Evolutionary conservation across 495 filamentous ascomycete genomes (phyloP).

Genomic region (Penicillium cosmopolitanum): DNA sequence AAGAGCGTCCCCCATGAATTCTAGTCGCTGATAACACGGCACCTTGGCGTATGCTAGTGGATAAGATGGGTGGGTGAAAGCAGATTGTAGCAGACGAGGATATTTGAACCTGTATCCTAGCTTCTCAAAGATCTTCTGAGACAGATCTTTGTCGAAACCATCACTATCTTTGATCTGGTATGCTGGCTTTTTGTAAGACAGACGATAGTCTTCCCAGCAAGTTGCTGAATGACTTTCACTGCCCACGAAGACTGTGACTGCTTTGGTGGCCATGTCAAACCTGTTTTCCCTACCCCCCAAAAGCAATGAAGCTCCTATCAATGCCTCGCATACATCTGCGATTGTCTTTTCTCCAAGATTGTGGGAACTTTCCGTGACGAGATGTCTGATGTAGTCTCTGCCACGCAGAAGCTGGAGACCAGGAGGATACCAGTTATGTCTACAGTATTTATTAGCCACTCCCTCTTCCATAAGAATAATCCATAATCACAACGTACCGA

Average conservation of each 20-base stretch:
- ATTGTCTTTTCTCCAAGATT: constrained; percentile 84
- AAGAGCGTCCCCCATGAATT: constrained; percentile 90
- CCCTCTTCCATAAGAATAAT: background rate
- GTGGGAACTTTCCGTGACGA: constrained; percentile 59
- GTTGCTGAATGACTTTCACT: constrained; percentile 67
- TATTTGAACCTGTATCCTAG: constrained; percentile 82
- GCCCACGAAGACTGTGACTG: constrained; percentile 77
- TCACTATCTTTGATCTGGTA: constrained; percentile 65
- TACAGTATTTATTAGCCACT: constrained; percentile 17
- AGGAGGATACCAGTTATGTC: constrained; percentile 76
- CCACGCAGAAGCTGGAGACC: constrained; percentile 67
- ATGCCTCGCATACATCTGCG: constrained; percentile 95
- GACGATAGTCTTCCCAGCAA: constrained; percentile 71
- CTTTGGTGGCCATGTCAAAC: constrained; percentile 81
- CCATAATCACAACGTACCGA: constrained; percentile 44
- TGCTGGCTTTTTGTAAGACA: constrained; percentile 67
- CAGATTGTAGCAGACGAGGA: constrained; percentile 76
- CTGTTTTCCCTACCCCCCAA: constrained; percentile 57
- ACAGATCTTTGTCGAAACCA: constrained; percentile 64
- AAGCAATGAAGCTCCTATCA: constrained; percentile 88
- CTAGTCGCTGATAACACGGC: constrained; percentile 88
- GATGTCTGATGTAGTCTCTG: constrained; percentile 59
- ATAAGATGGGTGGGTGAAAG: constrained; percentile 88
- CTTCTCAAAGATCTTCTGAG: constrained; percentile 62
- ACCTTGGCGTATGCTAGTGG: constrained; percentile 71